phyloP scores from a whole-genome alignment of 2,329 filamentous ascomycete species.

The Fusarium subtropicale region DNA sequence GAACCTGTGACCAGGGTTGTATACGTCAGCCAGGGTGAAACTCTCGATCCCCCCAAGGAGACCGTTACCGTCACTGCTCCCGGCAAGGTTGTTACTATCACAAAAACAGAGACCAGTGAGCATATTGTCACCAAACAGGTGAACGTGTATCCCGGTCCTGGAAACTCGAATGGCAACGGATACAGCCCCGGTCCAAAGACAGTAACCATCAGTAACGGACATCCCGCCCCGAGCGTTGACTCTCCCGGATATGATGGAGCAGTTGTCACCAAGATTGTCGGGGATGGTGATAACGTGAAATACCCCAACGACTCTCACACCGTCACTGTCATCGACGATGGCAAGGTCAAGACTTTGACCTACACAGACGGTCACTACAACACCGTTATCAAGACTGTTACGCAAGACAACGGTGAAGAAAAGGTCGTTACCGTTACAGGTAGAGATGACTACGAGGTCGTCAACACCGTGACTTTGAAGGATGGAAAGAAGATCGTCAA shows the following conservation, averaged over 20 bases:
- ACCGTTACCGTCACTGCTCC: conserved; percentile 47
- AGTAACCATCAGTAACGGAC: conserved; percentile 24
- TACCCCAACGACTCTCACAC: conserved; percentile 17
- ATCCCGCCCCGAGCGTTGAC: conserved; percentile 24
- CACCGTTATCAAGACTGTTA: conserved; percentile 29
- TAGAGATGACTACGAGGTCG: conserved; percentile 4
- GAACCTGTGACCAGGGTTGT: conserved; percentile 31
- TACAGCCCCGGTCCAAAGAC: conserved; percentile 29
- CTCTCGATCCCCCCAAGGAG: conserved; percentile 34
- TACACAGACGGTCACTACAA: conserved; percentile 21
- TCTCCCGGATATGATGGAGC: conserved; percentile 21
- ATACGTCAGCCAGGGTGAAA: conserved; percentile 39
- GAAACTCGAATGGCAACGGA: conserved; percentile 11
- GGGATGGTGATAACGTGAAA: background rate
- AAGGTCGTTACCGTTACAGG: conserved; percentile 25
- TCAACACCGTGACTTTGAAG: conserved; percentile 32
- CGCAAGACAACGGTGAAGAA: conserved; percentile 30
- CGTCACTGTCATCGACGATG: conserved; percentile 34
- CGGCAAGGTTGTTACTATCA: conserved; percentile 44
- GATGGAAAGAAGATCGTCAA: conserved; percentile 29
- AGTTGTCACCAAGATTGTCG: conserved; percentile 25
- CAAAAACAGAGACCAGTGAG: conserved; percentile 35
- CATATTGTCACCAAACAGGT: conserved; percentile 42
- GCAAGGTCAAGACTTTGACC: conserved; percentile 35
- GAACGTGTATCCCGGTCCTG: conserved; percentile 29